Base-by-base conservation (phyloP, 495 filamentous ascomycete species). In the Neurospora discreta region DNA sequence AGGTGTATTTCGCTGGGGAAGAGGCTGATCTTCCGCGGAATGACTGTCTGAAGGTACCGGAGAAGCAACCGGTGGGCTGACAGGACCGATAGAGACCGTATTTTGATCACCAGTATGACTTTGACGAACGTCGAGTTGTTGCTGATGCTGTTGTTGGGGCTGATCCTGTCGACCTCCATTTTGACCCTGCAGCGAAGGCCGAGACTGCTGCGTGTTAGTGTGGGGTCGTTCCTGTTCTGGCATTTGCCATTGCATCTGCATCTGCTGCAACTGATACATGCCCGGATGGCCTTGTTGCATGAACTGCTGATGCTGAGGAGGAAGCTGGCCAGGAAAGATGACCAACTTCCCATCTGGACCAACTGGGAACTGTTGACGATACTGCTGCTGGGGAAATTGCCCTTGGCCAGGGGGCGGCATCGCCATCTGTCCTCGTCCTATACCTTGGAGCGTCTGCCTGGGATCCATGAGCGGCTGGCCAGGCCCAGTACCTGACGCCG, bases 341-440 rank as follows among this genome's bases (percentile, higher is more conserved):
- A 71, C 2, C 5, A 74, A 71, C n/a, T 72, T 77, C 5, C 78
- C 78, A 43, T 78, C 77, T 3, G 78, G 77, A 13, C 78, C 77
- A 4, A 78, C 36, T 41, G 74, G 70, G 10, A 68, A 36, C 42
- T 71, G 77, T 69, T 75, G 75, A 30, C 75, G 74, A 36, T 74
- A 75, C 33, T 75, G 75, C 33, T 75, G 75, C 3, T 70, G 70
- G n/a, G 41, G 75, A n/a, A 60, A 68, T 18, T 74, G 76, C n/a
- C 68, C 73, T 23, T 71, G 76, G 13, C 70, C 71, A 1, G 71
- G 72, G 13, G 70, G 13, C 15, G 72, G 74, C 3, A 69, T n/a
- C 2, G 69, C 16, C 7, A 39, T 52, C 41, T 76, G 73, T n/a
- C 71, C 75, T 65, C 30, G 42, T n/a, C 71, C 73, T 26, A 60